Evolutionary conservation across 495 filamentous ascomycete species (phyloP).

Genomic region (Aspergillus asperescens): DNA sequence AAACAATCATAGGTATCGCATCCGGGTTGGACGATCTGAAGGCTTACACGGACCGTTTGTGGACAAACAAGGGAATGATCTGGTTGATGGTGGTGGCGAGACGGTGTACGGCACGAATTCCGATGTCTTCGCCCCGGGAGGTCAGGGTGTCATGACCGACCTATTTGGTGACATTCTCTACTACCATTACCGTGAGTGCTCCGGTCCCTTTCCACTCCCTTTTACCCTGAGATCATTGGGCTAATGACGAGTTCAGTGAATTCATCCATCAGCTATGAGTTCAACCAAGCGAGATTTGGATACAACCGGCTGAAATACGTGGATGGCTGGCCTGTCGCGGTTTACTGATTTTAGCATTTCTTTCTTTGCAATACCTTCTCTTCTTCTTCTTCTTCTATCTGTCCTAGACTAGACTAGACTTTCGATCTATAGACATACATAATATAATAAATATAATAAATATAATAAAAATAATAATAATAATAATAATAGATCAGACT

Average conservation of each 20-base stretch:
- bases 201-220: no score
- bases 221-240: no score
- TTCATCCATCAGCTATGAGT: conserved; percentile 36
- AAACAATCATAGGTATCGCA: conserved; percentile 32
- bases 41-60: conserved; percentile 37
- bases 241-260: no score
- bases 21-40: conserved; percentile 39
- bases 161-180: conserved; percentile 38
- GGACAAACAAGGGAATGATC: conserved; percentile 33
- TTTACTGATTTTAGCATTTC: conserved; percentile 1
- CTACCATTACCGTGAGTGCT: conserved; percentile 43
- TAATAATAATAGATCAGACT: background rate
- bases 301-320: conserved; percentile 40
- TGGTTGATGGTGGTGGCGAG: conserved; percentile 40
- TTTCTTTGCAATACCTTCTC: background rate
- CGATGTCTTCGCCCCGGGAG: conserved; percentile 45
- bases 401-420: background rate
- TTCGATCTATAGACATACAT: background rate
- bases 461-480: background rate
- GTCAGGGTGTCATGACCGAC: conserved; percentile 36
- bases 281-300: conserved; percentile 39
- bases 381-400: background rate
- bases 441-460: background rate
- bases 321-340: conserved; percentile 41
- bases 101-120: conserved; percentile 44